Conservation (phyloP, 176 grass and related monocot genomes). For the Chloris gayana region DNA sequence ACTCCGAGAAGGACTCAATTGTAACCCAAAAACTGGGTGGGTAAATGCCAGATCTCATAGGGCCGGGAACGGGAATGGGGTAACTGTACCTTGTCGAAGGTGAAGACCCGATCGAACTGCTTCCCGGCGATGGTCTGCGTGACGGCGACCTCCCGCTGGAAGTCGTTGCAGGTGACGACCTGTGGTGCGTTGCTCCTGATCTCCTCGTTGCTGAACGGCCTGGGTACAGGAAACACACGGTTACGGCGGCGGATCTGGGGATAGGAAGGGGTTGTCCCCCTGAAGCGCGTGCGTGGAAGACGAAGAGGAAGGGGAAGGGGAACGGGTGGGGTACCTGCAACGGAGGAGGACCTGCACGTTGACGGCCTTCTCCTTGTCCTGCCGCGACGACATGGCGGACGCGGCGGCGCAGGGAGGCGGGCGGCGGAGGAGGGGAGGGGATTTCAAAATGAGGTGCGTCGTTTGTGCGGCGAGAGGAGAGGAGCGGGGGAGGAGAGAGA, state of each 20-base stretch:
- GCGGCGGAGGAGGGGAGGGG: neutral
- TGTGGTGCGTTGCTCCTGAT: slow-evolving; percentile 84
- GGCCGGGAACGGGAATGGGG: neutral
- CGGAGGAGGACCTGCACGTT: slow-evolving; percentile 96
- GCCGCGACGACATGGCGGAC: slow-evolving; percentile 75
- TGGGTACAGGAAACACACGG: neutral
- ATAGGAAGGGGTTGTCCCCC: too few relatives aligned
- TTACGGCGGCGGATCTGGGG: slow-evolving; percentile 32
- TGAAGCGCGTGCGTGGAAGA: neutral
- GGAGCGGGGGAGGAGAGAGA: neutral
- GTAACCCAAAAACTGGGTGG: neutral
- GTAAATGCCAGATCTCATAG: neutral
- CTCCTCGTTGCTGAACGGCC: slow-evolving; percentile 91
- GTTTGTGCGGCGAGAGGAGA: neutral
- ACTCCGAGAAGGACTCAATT: neutral
- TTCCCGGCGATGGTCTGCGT: slow-evolving; percentile 86
- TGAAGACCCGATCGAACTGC: slow-evolving; percentile 89
- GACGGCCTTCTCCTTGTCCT: slow-evolving; percentile 95
- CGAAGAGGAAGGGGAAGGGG: neutral
- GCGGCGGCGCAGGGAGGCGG: slow-evolving; percentile 17
- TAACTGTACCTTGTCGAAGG: slow-evolving; percentile 90
- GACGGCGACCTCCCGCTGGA: slow-evolving; percentile 88
- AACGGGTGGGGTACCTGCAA: slow-evolving; percentile 65
- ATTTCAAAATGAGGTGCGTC: slow-evolving; percentile 26
- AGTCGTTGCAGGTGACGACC: slow-evolving; percentile 94